Evolutionary conservation across 345 rosid genomes (phyloP).

Genomic region (Firmiana major): DNA sequence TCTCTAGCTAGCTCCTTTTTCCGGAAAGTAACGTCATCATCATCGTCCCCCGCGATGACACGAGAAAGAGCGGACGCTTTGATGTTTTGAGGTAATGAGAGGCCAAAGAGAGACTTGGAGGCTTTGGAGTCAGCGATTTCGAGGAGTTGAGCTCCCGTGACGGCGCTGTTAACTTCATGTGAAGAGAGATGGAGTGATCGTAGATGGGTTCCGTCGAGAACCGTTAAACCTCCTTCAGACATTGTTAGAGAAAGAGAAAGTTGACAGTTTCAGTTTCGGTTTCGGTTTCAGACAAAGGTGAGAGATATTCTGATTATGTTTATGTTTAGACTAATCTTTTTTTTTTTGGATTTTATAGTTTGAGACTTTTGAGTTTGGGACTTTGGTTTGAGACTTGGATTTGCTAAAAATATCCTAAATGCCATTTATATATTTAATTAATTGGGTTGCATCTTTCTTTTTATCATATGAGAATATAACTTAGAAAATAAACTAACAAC

Average conservation of each 20-base stretch:
- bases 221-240: constrained; percentile 55
- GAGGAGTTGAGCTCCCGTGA: constrained; percentile 62
- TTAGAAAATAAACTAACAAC: too few species aligned
- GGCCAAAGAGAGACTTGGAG: constrained; percentile 44
- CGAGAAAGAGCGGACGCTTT: constrained; percentile 48
- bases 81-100: constrained; percentile 58
- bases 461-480: too few species aligned
- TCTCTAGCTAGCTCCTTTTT: constrained; percentile 27
- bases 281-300: constrained; percentile 8
- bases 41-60: constrained; percentile 24
- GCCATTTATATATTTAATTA: too few species aligned
- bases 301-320: not conserved
- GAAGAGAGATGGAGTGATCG: constrained; percentile 43
- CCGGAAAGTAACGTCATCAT: constrained; percentile 38
- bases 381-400: too few species aligned
- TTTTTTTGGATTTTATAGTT: too few species aligned
- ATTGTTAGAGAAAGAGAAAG: constrained; percentile 24
- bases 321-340: not conserved
- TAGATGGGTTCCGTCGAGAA: constrained; percentile 61
- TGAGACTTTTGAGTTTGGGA: too few species aligned
- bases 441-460: too few species aligned
- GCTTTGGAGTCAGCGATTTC: constrained; percentile 55
- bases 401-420: too few species aligned
- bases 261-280: not conserved
- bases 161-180: constrained; percentile 28